phyloP scores from a whole-genome alignment of 257 asterid species.

The Solanum clarkiae region DNA sequence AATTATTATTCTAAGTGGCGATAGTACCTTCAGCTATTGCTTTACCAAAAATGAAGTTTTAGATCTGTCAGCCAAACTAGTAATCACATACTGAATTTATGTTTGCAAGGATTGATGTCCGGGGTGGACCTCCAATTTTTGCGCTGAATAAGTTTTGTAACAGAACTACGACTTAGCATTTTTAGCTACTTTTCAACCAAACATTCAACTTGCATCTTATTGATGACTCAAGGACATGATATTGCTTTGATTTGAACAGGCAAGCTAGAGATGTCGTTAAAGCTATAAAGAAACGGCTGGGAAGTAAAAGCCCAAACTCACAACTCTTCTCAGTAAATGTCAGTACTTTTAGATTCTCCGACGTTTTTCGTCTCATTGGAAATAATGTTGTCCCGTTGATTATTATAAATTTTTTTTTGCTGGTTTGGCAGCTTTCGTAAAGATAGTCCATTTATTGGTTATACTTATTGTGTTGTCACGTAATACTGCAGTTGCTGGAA shows the following conservation, averaged over 20 bases:
- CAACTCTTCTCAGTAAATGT: constrained; percentile 70
- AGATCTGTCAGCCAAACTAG: background rate
- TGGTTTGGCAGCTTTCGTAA: background rate
- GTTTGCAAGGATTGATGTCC: background rate
- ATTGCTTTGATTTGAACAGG: constrained; percentile 18
- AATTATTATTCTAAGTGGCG: background rate
- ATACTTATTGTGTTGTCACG: constrained; percentile 3
- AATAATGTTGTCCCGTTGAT: background rate
- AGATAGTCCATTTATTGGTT: background rate
- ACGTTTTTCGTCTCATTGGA: background rate
- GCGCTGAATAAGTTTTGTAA: background rate
- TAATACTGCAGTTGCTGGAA: constrained; percentile 70
- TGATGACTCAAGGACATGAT: background rate
- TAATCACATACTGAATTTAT: background rate
- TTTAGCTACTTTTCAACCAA: background rate
- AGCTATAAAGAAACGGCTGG: constrained; percentile 84
- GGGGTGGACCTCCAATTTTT: background rate
- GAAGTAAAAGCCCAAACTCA: constrained; percentile 49
- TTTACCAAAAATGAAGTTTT: background rate
- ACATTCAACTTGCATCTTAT: background rate
- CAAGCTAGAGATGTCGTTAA: constrained; percentile 80
- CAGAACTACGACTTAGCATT: background rate
- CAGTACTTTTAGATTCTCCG: constrained; percentile 16
- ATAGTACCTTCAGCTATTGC: background rate
- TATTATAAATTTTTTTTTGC: background rate